Evolutionary conservation across 2,329 filamentous ascomycete genomes (phyloP), one percentile per base, ranked within the genome.

Genomic region (Lasiodiplodia sp.): DNA sequence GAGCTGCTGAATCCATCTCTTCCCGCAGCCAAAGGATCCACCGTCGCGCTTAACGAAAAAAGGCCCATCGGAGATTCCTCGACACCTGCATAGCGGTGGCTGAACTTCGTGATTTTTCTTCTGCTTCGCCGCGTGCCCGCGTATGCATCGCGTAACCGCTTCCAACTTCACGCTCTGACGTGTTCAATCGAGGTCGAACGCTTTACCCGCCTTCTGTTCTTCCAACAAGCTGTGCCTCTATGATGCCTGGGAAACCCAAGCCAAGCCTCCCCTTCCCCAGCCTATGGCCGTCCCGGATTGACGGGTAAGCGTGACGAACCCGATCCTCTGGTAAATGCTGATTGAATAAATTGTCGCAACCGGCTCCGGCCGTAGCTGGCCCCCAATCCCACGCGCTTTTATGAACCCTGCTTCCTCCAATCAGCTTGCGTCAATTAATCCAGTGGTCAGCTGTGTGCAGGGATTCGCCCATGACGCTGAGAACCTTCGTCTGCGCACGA

Each of bases 221-320:
- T 34, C 28, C 28, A 28, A 23, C 40, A n/a, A 47, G 25, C 23
- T 28, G n/a, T 57, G 55, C 31, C 31, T 38, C 21, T 31, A 23
- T 12, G 38, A 21, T 21, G 56, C 4, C 8, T 31, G 56, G 56
- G 25, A 62, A 14, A 21, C 44, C 44, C 44, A 21, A 21, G 44
- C 44, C 57, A 62, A 18, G 37, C 40, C 18, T 37, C 34, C 10
- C 34, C 34, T 11, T 40, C 37, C 56, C 11, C 44, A 38, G 12
- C 60, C 60, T 64, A 64, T 64, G 44, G 60, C 60, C 47, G 60
- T 64, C 47, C 60, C 60, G 44, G 28, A 52, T 38, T 52, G 60
- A 37, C 60, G 60, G 60, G 34, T 64, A 64, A 64, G 60, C 60
- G 60, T 64, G 60, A 64, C 60, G 60, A 47, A 52, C 44, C 60